A percentile compares a stretch with the other conserved stretches of the same genome.
These are phyloP conservation scores for Penicillium odoratum DNA, from an alignment of 495 filamentous ascomycete genomes.

Conservation along the genomic window DNA sequence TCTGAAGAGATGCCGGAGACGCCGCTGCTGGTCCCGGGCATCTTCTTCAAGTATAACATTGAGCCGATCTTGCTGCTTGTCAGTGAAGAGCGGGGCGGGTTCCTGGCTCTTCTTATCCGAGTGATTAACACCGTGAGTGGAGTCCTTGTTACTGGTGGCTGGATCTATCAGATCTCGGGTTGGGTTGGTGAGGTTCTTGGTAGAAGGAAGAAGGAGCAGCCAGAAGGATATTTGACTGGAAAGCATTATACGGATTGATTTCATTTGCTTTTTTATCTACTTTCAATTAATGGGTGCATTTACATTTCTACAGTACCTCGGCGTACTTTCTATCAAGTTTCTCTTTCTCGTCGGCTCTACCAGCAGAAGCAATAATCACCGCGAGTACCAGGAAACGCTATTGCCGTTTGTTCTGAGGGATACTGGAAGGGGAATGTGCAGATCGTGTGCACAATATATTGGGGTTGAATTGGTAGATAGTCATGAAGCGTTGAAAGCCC, in stretches of 20 bases:
- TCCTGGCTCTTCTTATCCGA: slow-evolving; percentile 74
- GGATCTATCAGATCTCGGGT: slow-evolving; percentile 59
- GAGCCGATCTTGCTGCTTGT: slow-evolving; percentile 90
- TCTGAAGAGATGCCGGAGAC: slow-evolving; percentile 65
- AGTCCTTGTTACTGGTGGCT: slow-evolving; percentile 62
- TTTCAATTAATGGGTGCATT: not conserved
- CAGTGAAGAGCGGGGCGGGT: slow-evolving; percentile 73
- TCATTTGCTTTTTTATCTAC: not conserved
- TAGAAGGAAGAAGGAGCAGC: slow-evolving; percentile 43
- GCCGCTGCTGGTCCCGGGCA: slow-evolving; percentile 67
- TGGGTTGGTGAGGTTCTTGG: slow-evolving; percentile 52
- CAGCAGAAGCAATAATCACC: not conserved
- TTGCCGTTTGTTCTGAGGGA: slow-evolving; percentile 52
- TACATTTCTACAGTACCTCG: not conserved
- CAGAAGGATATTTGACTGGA: slow-evolving; percentile 60
- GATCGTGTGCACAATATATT: slow-evolving; percentile 48
- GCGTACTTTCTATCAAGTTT: not conserved
- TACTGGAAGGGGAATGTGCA: slow-evolving; percentile 61
- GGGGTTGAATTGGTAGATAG: slow-evolving; percentile 16
- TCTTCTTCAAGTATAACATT: slow-evolving; percentile 99
- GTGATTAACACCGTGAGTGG: slow-evolving; percentile 67
- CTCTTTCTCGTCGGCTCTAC: not conserved
- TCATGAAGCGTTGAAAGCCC: slow-evolving; percentile 10
- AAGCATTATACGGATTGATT: slow-evolving; percentile 42
- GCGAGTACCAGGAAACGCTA: slow-evolving; percentile 37